These are phyloP conservation scores for Colletotrichum nymphaeae DNA, from an alignment of 2,329 filamentous ascomycete genomes.

Conservation along the genomic window DNA sequence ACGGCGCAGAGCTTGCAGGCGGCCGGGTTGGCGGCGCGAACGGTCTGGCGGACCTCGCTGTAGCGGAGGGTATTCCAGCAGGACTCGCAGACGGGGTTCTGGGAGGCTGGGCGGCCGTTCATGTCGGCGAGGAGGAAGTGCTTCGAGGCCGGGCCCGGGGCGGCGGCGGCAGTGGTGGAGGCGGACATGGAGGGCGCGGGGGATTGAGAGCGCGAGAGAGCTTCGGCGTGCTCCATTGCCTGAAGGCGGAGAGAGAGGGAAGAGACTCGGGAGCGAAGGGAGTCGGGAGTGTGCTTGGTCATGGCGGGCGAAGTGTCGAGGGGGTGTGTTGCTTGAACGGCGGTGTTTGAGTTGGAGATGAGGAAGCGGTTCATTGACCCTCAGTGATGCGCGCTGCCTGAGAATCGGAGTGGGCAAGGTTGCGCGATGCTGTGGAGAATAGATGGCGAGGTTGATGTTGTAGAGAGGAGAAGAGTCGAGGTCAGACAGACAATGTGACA, in stretches of 20 bases:
- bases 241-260: conserved; percentile 57
- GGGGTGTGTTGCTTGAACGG: conserved; percentile 1
- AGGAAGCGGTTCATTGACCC: conserved; percentile 18
- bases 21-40: conserved; percentile 34
- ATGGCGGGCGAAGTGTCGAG: conserved; percentile 44
- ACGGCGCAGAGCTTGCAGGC: conserved; percentile 52
- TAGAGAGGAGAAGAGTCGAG: not conserved
- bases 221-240: conserved; percentile 41
- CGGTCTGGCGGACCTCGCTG: conserved; percentile 32
- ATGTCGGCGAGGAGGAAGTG: conserved; percentile 63
- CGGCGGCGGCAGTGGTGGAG: conserved; percentile 34
- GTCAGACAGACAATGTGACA: not conserved
- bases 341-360: not conserved
- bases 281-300: conserved; percentile 58
- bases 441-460: not conserved
- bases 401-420: not conserved
- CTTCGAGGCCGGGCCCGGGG: conserved; percentile 12
- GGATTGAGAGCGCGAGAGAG: conserved; percentile 35
- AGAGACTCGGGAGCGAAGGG: conserved; percentile 56
- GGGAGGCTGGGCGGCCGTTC: conserved; percentile 47
- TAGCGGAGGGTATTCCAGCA: conserved; percentile 36
- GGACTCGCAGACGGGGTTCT: conserved; percentile 42
- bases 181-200: conserved; percentile 41
- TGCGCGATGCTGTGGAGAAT: not conserved
- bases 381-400: not conserved